A percentile compares a stretch with the other conserved stretches of the same genome.
These are phyloP conservation scores for Blastocystis sp. DNA, from an alignment of 352 stramenopile genomes.

Conservation along the genomic window DNA sequence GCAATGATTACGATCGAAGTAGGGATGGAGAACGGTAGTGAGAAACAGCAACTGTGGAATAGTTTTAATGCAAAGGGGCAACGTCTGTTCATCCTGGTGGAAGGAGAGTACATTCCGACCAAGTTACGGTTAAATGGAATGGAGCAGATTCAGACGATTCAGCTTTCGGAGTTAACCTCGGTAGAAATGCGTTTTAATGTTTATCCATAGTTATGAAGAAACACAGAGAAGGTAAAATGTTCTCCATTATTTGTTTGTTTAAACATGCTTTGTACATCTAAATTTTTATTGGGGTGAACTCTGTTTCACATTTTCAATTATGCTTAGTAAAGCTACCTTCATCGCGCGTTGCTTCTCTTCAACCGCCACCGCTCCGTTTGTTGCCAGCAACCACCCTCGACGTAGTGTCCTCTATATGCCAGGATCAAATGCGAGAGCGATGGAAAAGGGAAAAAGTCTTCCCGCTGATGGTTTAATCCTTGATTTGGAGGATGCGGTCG, in stretches of 20 bases:
- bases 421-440: slow-evolving; percentile 57
- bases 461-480: slow-evolving; percentile 66
- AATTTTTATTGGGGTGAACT: background rate
- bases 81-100: background rate
- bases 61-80: background rate
- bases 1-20: background rate
- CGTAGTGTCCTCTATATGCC: slow-evolving; percentile 65
- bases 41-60: background rate
- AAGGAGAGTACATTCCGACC: background rate
- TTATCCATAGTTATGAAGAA: background rate
- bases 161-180: background rate
- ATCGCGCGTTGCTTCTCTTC: background rate
- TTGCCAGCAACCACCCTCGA: slow-evolving; percentile 36
- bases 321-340: background rate
- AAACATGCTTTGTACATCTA: background rate
- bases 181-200: background rate
- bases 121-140: background rate
- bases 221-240: background rate
- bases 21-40: background rate
- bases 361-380: background rate
- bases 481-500: slow-evolving; percentile 67
- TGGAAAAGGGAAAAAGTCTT: slow-evolving; percentile 64
- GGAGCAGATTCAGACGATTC: background rate
- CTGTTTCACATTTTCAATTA: background rate
- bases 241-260: background rate